Evolutionary conservation across 108 stramenopile species (phyloP).

Genomic region (Cyclotella kingstonii): DNA sequence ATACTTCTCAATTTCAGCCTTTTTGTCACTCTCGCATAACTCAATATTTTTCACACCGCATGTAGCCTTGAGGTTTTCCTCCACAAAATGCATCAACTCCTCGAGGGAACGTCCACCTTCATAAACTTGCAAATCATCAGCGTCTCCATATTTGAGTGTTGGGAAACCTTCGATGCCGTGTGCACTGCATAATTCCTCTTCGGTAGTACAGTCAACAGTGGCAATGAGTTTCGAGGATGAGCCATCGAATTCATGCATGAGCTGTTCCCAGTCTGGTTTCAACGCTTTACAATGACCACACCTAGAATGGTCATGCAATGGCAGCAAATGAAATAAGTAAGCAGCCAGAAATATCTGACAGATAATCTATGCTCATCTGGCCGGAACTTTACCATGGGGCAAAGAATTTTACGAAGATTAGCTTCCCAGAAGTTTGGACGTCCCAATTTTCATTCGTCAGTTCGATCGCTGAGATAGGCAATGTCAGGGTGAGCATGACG

Average conservation of each 20-base stretch:
- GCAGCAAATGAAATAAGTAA: not conserved
- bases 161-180: slow-evolving; percentile 83
- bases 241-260: slow-evolving; percentile 57
- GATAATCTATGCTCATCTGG: not conserved
- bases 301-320: slow-evolving; percentile 28
- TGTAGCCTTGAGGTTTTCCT: slow-evolving; percentile 63
- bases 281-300: slow-evolving; percentile 81
- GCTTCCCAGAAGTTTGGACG: no score
- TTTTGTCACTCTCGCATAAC: slow-evolving; percentile 59
- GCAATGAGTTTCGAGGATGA: slow-evolving; percentile 41
- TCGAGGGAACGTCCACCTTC: slow-evolving; percentile 72
- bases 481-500: no score
- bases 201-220: slow-evolving; percentile 83
- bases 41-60: slow-evolving; percentile 59
- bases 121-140: slow-evolving; percentile 67
- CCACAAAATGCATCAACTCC: slow-evolving; percentile 62
- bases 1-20: slow-evolving; percentile 59
- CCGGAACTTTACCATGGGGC: slow-evolving; percentile 59
- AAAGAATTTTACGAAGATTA: no score
- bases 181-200: slow-evolving; percentile 58
- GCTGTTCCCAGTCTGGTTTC: slow-evolving; percentile 75
- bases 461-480: no score
- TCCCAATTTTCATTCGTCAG: no score
- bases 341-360: not conserved
- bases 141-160: slow-evolving; percentile 79